Percentiles rank a stretch among this genome's conserved stretches.
phyloP scores from a whole-genome alignment of 2,329 filamentous ascomycete species.

The Paracoccidioides brasiliensis region DNA sequence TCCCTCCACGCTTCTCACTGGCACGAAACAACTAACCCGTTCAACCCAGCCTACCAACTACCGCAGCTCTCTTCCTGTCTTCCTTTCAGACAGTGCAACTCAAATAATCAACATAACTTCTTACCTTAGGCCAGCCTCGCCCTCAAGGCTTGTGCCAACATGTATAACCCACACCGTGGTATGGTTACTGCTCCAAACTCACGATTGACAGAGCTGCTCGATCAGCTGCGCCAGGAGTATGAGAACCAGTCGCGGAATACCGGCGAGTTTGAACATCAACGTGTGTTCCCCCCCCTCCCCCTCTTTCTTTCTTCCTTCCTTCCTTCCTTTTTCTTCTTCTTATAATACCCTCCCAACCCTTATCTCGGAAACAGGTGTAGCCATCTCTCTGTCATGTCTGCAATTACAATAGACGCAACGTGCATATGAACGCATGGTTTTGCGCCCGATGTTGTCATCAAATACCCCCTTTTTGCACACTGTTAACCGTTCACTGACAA shows the following conservation, averaged over 20 bases:
- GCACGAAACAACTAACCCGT: too few relatives aligned
- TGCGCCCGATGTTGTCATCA: background rate
- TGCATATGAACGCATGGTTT: background rate
- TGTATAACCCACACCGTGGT: constrained; percentile 81
- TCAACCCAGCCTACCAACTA: too few relatives aligned
- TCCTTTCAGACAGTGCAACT: too few relatives aligned
- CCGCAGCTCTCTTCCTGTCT: too few relatives aligned
- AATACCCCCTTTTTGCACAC: constrained; percentile 8
- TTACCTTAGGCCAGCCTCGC: background rate
- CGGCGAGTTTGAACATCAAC: constrained; percentile 83
- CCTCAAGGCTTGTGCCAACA: constrained; percentile 22
- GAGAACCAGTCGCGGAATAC: constrained; percentile 69
- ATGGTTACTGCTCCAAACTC: constrained; percentile 58
- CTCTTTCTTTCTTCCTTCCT: constrained; percentile 3
- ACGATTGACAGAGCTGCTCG: constrained; percentile 81
- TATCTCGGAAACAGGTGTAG: background rate
- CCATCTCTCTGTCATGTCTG: background rate
- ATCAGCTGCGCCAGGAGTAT: constrained; percentile 82
- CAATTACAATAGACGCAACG: background rate
- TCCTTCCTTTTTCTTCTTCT: background rate
- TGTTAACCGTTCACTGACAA: constrained; percentile 18
- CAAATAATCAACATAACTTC: background rate
- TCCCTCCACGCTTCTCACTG: too few relatives aligned
- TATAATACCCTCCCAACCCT: background rate
- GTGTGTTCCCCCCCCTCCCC: constrained; percentile 45